These are phyloP conservation scores for Salinomyces thailandicus DNA, from an alignment of 2,329 filamentous ascomycete genomes.

Conservation along the genomic window DNA sequence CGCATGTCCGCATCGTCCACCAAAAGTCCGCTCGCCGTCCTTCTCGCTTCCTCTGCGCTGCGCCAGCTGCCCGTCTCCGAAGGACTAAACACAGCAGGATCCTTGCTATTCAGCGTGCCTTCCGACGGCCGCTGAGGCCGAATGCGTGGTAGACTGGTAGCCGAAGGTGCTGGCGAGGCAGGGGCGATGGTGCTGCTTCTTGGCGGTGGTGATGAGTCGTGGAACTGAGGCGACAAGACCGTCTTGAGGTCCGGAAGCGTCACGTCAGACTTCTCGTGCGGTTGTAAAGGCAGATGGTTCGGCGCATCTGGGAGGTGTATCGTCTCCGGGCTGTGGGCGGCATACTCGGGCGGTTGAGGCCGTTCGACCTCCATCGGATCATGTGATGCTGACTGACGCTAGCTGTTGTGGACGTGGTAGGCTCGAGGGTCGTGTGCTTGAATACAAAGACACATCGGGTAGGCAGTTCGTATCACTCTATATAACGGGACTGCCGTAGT, in stretches of 20 bases:
- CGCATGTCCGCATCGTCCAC: slow-evolving; percentile 41
- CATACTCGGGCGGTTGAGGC: slow-evolving; percentile 33
- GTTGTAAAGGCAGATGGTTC: neutral
- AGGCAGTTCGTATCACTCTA: no score
- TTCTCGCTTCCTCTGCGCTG: slow-evolving; percentile 30
- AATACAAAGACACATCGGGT: no score
- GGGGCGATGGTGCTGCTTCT: slow-evolving; percentile 8
- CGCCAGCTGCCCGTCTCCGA: slow-evolving; percentile 35
- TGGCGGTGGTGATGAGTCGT: slow-evolving; percentile 21
- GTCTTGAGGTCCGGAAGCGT: slow-evolving; percentile 34
- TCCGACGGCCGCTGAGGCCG: slow-evolving; percentile 25
- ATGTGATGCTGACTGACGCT: slow-evolving; percentile 6
- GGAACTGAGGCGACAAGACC: slow-evolving; percentile 32
- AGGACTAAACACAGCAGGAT: slow-evolving; percentile 32
- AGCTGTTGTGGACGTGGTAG: slow-evolving; percentile 14
- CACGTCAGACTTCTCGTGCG: neutral
- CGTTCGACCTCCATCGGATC: slow-evolving; percentile 22
- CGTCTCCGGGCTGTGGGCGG: slow-evolving; percentile 20
- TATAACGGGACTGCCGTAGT: no score
- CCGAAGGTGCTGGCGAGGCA: slow-evolving; percentile 14
- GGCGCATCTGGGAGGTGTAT: neutral
- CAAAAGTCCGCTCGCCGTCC: slow-evolving; percentile 35
- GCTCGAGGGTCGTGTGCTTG: slow-evolving; percentile 9
- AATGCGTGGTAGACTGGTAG: slow-evolving; percentile 25
- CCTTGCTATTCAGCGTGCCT: slow-evolving; percentile 21